Percentiles rank a stretch among this genome's conserved stretches.
These are phyloP conservation scores for Cicer judaicum DNA, from an alignment of 306 rosid genomes.

Conservation along the genomic window DNA sequence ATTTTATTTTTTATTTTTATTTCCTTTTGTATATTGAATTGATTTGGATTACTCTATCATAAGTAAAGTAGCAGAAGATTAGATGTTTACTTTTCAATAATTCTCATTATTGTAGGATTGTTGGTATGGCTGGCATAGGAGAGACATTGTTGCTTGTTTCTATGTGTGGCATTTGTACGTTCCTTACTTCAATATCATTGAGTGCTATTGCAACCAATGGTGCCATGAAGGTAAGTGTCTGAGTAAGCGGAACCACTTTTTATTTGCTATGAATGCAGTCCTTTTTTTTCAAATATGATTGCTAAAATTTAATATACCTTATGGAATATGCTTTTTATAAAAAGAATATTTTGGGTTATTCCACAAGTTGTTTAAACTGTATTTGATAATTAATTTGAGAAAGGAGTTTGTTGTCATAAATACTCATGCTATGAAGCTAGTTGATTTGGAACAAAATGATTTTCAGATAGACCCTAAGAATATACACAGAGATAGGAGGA, in stretches of 20 bases:
- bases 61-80: constrained; percentile 34
- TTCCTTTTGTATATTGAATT: constrained; percentile 38
- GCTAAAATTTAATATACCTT: constrained; percentile 13
- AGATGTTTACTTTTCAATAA: constrained; percentile 32
- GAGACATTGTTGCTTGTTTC: constrained; percentile 76
- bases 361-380: not conserved
- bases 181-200: constrained; percentile 89
- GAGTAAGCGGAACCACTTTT: constrained; percentile 28
- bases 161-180: constrained; percentile 89
- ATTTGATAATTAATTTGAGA: constrained; percentile 36
- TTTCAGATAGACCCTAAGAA: not conserved
- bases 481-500: not conserved
- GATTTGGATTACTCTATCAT: constrained; percentile 32
- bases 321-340: constrained; percentile 13
- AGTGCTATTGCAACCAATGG: constrained; percentile 99
- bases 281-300: constrained; percentile 27
- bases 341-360: constrained; percentile 22
- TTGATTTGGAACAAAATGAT: constrained; percentile 14
- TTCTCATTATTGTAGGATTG: constrained; percentile 75
- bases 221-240: constrained; percentile 89
- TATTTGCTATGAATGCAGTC: constrained; percentile 15
- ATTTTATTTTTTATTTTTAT: constrained; percentile 5
- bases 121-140: constrained; percentile 98
- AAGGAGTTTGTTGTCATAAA: constrained; percentile 40
- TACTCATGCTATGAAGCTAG: constrained; percentile 18